Evolutionary conservation across 164 flowering plant species (phyloP).

Genomic region (Chloranthus sessilifolius): DNA sequence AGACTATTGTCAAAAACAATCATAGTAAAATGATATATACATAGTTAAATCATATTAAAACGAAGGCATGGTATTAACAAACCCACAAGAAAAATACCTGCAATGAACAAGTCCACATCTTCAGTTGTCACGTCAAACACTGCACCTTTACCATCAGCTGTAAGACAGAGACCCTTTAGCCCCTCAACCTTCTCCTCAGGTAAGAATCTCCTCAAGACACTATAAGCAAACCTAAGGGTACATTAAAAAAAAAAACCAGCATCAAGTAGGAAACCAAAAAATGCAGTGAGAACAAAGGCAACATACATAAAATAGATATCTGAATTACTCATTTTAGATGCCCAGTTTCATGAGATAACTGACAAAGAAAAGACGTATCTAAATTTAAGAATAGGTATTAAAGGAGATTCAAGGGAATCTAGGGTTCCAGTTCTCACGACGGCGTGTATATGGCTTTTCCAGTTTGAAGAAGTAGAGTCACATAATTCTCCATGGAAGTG

Average conservation of each 20-base stretch:
- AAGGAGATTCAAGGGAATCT: neutral
- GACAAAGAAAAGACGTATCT: too few species aligned
- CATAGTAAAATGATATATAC: too few species aligned
- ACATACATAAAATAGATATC: too few species aligned
- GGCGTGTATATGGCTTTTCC: conserved; percentile 64
- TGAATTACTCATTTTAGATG: too few species aligned
- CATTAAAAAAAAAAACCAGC: neutral
- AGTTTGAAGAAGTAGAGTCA: conserved; percentile 71
- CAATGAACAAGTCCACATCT: conserved; percentile 61
- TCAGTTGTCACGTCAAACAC: conserved; percentile 78
- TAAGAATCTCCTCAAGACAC: conserved; percentile 66
- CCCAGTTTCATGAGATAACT: too few species aligned
- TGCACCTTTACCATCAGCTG: conserved; percentile 83
- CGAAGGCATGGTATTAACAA: too few species aligned
- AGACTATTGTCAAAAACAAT: too few species aligned
- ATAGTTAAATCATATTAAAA: too few species aligned
- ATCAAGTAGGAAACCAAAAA: too few species aligned
- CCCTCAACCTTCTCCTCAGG: conserved; percentile 84
- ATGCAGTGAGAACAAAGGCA: too few species aligned
- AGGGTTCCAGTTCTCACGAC: conserved; percentile 46
- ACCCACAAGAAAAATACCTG: conserved; percentile 33
- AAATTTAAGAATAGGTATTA: neutral
- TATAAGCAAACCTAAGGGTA: conserved; percentile 54
- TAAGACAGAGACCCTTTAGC: conserved; percentile 68
- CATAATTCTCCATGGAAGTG: conserved; percentile 67